Conservation (phyloP, 768 basidiomycete species). For the Macrolepiota dolichaula region DNA sequence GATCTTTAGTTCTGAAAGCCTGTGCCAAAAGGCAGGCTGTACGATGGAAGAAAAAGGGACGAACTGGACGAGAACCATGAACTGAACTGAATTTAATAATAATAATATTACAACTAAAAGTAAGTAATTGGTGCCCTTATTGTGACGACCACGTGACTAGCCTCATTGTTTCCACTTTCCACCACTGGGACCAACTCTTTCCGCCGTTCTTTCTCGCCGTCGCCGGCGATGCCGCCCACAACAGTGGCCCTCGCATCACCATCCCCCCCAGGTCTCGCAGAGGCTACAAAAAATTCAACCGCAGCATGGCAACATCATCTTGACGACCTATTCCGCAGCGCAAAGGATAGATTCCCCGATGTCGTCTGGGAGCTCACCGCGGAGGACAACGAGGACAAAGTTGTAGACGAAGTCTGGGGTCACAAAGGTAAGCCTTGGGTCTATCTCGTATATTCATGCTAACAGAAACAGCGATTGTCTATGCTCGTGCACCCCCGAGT, state of each 20-base stretch:
- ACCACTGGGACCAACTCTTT: neutral
- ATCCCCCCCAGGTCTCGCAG: conserved; percentile 52
- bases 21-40: conserved; percentile 91
- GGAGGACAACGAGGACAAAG: conserved; percentile 47
- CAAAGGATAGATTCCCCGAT: conserved; percentile 94
- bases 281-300: conserved; percentile 68
- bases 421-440: conserved; percentile 75
- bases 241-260: conserved; percentile 16
- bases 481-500: conserved; percentile 88
- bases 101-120: neutral
- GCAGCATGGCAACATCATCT: conserved; percentile 80
- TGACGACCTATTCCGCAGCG: conserved; percentile 67
- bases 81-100: neutral
- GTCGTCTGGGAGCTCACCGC: conserved; percentile 82
- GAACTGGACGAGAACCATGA: conserved; percentile 78
- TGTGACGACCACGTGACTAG: conserved; percentile 1
- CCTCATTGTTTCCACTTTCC: conserved; percentile 7
- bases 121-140: no score
- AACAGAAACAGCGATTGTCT: conserved; percentile 70
- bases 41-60: conserved; percentile 84
- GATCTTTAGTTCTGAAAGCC: conserved; percentile 85
- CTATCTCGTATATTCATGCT: neutral
- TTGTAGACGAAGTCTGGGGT: conserved; percentile 74
- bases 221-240: neutral
- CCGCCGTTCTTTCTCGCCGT: conserved; percentile 3